Conservation (phyloP, 202 grass and related monocot species). For the Digitaria exilis region DNA sequence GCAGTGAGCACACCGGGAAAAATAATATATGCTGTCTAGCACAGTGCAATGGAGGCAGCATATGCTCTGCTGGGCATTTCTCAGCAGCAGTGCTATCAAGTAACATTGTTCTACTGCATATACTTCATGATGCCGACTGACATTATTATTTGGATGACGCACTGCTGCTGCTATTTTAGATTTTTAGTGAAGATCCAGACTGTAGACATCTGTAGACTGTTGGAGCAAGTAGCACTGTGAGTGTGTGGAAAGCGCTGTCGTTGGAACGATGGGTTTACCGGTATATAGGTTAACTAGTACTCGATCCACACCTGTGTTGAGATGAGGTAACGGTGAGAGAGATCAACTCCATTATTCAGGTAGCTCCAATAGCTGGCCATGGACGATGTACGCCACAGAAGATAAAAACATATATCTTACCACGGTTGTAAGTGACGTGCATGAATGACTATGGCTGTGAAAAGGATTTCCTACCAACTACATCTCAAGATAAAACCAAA, state of each 20-base stretch:
- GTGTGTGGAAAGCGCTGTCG: not conserved
- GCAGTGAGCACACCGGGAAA: not conserved
- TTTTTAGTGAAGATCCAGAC: not conserved
- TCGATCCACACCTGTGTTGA: constrained; percentile 19
- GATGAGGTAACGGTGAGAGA: not conserved
- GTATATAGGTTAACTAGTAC: not conserved
- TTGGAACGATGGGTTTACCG: not conserved
- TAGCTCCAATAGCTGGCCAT: not conserved
- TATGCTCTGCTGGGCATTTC: constrained; percentile 31
- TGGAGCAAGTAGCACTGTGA: not conserved
- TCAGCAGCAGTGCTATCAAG: too few species aligned
- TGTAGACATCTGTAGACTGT: not conserved
- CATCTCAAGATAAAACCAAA: constrained; percentile 1
- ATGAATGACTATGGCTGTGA: constrained; percentile 32
- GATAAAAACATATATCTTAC: constrained; percentile 9
- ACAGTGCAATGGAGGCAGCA: not conserved
- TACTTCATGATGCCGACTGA: constrained; percentile 13
- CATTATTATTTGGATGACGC: not conserved
- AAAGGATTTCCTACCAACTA: constrained; percentile 42
- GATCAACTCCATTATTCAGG: not conserved
- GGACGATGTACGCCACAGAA: not conserved
- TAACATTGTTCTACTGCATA: not conserved
- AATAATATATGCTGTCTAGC: not conserved
- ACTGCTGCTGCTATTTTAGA: not conserved
- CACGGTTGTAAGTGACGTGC: not conserved